These are phyloP conservation scores for Symbiodinium pilosum DNA, from an alignment of 73 alveolate genomes.

Conservation along the genomic window DNA sequence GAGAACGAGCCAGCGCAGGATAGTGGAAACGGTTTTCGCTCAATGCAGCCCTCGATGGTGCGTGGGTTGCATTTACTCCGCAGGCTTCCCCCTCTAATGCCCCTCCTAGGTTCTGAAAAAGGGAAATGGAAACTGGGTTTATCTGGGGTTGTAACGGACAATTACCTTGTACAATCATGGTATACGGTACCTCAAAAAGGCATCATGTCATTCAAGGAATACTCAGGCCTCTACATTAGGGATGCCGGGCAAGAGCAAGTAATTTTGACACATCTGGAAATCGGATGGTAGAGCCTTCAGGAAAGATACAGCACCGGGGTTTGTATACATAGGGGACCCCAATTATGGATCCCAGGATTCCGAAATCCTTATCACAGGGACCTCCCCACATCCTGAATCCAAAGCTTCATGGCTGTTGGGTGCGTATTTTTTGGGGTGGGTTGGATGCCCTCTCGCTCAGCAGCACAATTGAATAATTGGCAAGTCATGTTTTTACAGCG, in stretches of 20 bases:
- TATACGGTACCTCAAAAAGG: background rate
- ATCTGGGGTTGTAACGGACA: too few relatives aligned
- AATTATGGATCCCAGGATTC: too few relatives aligned
- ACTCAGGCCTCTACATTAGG: background rate
- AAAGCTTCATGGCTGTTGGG: background rate
- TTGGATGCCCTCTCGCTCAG: too few relatives aligned
- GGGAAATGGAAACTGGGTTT: too few relatives aligned
- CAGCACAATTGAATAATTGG: too few relatives aligned
- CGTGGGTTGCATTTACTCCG: background rate
- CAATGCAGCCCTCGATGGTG: background rate
- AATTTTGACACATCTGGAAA: background rate
- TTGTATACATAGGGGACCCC: too few relatives aligned
- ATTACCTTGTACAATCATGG: too few relatives aligned
- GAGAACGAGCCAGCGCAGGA: background rate
- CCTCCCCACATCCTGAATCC: background rate
- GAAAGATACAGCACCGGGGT: too few relatives aligned
- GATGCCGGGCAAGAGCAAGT: background rate
- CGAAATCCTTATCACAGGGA: background rate
- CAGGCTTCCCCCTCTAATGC: too few relatives aligned
- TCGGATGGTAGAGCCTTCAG: background rate
- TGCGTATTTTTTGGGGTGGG: too few relatives aligned
- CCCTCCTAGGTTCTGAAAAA: too few relatives aligned
- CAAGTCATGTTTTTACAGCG: too few relatives aligned
- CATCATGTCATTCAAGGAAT: background rate
- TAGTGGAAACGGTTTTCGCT: conserved; percentile 42